Conservation (phyloP, 257 asterid species). For the Solanum corneliomulleri region DNA sequence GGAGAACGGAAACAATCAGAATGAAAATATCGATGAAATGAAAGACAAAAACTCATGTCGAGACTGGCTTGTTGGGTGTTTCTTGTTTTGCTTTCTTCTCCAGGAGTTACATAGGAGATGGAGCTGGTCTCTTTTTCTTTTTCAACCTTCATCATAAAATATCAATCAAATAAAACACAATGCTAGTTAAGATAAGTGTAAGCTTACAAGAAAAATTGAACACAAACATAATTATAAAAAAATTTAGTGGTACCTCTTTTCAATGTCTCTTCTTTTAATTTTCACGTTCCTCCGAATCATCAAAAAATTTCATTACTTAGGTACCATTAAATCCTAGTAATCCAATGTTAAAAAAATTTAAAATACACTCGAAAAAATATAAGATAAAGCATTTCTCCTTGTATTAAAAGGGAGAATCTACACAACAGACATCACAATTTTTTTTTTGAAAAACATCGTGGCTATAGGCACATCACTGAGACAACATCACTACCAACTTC, state of each 20-base stretch:
- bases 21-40: no score
- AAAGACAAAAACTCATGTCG: no score
- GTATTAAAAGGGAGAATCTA: no score
- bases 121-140: conserved; percentile 39
- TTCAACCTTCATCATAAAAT: background rate
- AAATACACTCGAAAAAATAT: no score
- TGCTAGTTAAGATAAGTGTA: no score
- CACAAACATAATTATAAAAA: no score
- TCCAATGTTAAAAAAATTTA: no score
- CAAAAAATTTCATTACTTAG: background rate
- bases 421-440: no score
- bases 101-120: conserved; percentile 10
- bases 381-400: no score
- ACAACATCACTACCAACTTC: background rate
- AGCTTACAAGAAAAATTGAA: no score
- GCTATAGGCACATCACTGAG: background rate
- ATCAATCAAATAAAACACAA: no score
- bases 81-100: conserved; percentile 37
- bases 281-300: conserved; percentile 9
- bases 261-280: conserved; percentile 22
- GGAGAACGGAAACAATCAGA: no score
- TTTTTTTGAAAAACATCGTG: background rate
- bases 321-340: background rate
- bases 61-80: conserved; percentile 16
- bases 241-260: conserved; percentile 10